These are phyloP conservation scores for Kondoa malvinella DNA, from an alignment of 768 basidiomycete genomes.

Conservation along the genomic window DNA sequence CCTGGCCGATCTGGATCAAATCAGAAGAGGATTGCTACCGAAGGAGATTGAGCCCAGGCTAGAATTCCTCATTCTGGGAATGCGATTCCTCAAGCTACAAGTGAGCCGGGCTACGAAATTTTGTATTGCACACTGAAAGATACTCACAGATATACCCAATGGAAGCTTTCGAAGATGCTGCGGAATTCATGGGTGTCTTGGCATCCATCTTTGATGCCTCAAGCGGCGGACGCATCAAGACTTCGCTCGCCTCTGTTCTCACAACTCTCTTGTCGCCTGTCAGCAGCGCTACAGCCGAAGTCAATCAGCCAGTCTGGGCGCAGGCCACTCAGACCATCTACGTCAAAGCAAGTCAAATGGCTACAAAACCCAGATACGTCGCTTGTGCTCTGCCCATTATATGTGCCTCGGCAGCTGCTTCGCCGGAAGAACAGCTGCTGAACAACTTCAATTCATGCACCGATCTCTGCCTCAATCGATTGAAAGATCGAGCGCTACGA, in stretches of 20 bases:
- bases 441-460: constrained; percentile 63
- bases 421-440: constrained; percentile 66
- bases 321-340: constrained; percentile 73
- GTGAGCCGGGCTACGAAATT: not conserved
- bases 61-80: constrained; percentile 65
- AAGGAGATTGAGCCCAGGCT: constrained; percentile 67
- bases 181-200: constrained; percentile 71
- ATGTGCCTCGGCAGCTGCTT: constrained; percentile 67
- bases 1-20: constrained; percentile 55
- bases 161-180: constrained; percentile 78
- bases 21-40: constrained; percentile 54
- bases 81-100: constrained; percentile 30
- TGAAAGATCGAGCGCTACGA: constrained; percentile 61
- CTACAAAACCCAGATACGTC: constrained; percentile 63
- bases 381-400: constrained; percentile 65
- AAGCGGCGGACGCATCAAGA: constrained; percentile 66
- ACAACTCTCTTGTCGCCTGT: constrained; percentile 65
- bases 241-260: constrained; percentile 67
- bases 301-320: constrained; percentile 86
- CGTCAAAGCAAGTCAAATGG: constrained; percentile 67
- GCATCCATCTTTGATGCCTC: constrained; percentile 68
- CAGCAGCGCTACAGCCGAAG: constrained; percentile 78
- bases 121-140: not conserved
- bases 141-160: constrained; percentile 66
- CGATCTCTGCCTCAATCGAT: constrained; percentile 51